phyloP scores from a whole-genome alignment of 352 stramenopile genomes.

The Pelagophyceae sp. region DNA sequence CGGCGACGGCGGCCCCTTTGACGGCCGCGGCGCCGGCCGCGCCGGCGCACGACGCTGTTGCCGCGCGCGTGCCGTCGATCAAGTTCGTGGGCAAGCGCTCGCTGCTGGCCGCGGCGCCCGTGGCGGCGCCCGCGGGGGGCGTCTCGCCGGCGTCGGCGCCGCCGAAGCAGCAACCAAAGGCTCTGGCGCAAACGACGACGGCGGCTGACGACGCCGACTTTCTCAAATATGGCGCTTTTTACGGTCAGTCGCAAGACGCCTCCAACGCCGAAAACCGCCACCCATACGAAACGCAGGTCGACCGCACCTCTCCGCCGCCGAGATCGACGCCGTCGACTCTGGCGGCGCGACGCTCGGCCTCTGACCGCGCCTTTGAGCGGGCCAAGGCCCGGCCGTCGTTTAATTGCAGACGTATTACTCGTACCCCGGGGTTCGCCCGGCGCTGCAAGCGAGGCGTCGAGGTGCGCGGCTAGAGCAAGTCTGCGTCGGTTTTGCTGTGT shows the following conservation, averaged over 20 bases:
- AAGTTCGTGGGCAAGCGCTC: conserved; percentile 29
- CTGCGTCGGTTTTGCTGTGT: no score
- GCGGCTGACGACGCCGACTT: not conserved
- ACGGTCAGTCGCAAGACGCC: not conserved
- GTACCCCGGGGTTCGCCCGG: no score
- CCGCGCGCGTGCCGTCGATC: conserved; percentile 13
- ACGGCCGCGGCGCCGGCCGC: not conserved
- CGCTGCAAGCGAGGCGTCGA: no score
- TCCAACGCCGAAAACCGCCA: not conserved
- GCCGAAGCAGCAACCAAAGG: not conserved
- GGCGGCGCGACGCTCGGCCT: not conserved
- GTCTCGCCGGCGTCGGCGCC: not conserved
- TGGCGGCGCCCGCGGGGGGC: not conserved
- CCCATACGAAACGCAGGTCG: not conserved
- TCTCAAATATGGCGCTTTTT: not conserved
- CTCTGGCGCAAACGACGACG: not conserved
- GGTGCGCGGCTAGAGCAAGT: no score
- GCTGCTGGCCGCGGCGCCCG: not conserved
- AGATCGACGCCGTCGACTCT: conserved; percentile 2
- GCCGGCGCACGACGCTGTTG: no score
- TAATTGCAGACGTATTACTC: no score
- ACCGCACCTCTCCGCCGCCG: not conserved
- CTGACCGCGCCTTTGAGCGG: no score
- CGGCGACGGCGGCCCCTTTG: not conserved
- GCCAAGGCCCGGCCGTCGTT: no score